These are phyloP conservation scores for Chaetothyriales sp. DNA, from an alignment of 2,329 filamentous ascomycete genomes.

Conservation along the genomic window DNA sequence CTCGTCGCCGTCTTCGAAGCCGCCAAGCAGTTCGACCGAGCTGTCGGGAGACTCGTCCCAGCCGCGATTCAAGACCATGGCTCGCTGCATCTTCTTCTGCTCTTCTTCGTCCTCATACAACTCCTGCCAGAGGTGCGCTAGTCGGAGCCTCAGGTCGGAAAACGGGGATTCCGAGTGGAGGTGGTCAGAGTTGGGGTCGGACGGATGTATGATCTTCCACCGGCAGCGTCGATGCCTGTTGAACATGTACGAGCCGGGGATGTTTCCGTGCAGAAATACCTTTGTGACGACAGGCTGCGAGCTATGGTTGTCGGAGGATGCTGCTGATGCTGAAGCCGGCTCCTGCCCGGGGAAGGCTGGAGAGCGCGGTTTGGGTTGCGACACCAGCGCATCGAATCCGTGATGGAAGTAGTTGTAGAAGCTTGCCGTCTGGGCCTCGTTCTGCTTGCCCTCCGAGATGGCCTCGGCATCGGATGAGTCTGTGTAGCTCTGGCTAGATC, in stretches of 20 bases:
- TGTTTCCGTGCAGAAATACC: slow-evolving; percentile 82
- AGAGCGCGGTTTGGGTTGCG: slow-evolving; percentile 37
- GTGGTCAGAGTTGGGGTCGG: slow-evolving; percentile 26
- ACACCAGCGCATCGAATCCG: slow-evolving; percentile 87
- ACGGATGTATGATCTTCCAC: slow-evolving; percentile 53
- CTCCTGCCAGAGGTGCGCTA: slow-evolving; percentile 56
- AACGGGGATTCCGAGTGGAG: slow-evolving; percentile 68
- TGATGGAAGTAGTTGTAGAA: slow-evolving; percentile 98
- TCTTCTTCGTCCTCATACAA: slow-evolving; percentile 44
- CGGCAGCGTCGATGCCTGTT: slow-evolving; percentile 81
- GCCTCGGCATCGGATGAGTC: slow-evolving; percentile 51
- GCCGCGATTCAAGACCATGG: slow-evolving; percentile 78
- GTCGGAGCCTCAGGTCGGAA: slow-evolving; percentile 50
- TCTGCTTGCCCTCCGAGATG: slow-evolving; percentile 46
- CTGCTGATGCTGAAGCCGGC: too few relatives aligned
- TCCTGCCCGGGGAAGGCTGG: background rate
- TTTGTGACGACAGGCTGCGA: slow-evolving; percentile 68
- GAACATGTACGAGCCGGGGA: slow-evolving; percentile 91
- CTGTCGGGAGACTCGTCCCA: slow-evolving; percentile 66
- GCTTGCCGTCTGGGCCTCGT: slow-evolving; percentile 34
- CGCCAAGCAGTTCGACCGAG: slow-evolving; percentile 70
- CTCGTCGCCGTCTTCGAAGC: slow-evolving; percentile 58
- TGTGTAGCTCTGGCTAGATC: slow-evolving; percentile 54
- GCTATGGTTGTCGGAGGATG: slow-evolving; percentile 2
- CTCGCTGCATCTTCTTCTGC: slow-evolving; percentile 38